A percentile compares a stretch with the other conserved stretches of the same genome.
Evolutionary conservation across 768 basidiomycete species (phyloP).

Genomic region (Trametes cinnabarina): DNA sequence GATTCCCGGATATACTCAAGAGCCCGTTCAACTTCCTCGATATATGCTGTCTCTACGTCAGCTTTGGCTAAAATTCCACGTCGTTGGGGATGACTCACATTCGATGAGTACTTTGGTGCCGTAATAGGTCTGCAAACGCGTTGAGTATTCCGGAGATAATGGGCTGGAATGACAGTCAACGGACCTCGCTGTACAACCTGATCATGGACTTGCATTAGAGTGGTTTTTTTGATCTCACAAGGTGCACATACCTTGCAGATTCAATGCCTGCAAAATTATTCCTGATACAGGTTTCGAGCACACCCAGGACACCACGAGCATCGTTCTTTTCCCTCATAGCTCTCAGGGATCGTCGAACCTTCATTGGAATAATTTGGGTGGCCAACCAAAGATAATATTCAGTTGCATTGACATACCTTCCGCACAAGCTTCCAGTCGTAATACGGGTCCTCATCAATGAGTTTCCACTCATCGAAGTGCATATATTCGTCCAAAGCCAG

Average conservation of each 20-base stretch:
- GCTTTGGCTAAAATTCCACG: background rate
- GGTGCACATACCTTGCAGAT: slow-evolving; percentile 57
- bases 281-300: slow-evolving; percentile 87
- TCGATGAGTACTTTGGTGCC: slow-evolving; percentile 92
- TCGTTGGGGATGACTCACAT: slow-evolving; percentile 42
- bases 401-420: slow-evolving; percentile 46
- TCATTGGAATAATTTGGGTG: background rate
- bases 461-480: slow-evolving; percentile 89
- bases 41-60: slow-evolving; percentile 57
- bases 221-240: background rate
- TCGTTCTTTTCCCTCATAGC: slow-evolving; percentile 74
- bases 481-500: slow-evolving; percentile 76
- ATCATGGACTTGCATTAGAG: background rate
- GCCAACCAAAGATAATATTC: too few relatives aligned
- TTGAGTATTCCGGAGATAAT: background rate
- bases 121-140: slow-evolving; percentile 66
- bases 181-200: slow-evolving; percentile 85
- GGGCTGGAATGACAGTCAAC: slow-evolving; percentile 10
- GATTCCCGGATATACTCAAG: slow-evolving; percentile 76
- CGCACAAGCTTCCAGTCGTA: slow-evolving; percentile 89
- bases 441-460: slow-evolving; percentile 79
- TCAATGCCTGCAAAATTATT: slow-evolving; percentile 94
- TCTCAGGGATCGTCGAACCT: slow-evolving; percentile 75
- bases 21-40: slow-evolving; percentile 72
- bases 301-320: slow-evolving; percentile 80